phyloP scores from a whole-genome alignment of 129 eudicot genomes.

The Flaveria ramosissima region DNA sequence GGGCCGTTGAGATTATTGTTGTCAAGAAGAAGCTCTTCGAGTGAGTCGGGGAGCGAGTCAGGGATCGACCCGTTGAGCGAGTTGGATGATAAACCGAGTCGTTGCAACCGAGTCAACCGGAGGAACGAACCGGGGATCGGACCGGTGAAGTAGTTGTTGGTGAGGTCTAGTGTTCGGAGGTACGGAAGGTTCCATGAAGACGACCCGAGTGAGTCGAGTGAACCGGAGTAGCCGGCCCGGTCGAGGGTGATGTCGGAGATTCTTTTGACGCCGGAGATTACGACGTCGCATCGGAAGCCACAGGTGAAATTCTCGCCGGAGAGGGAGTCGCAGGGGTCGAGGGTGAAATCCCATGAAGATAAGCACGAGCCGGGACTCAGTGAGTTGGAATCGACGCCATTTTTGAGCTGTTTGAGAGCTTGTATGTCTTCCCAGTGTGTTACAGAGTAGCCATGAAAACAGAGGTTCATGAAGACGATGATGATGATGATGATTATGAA shows the following conservation, averaged over 20 bases:
- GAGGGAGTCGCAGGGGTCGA: constrained; percentile 79
- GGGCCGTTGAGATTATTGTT: constrained; percentile 51
- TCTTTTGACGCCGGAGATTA: constrained; percentile 34
- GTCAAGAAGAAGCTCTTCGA: constrained; percentile 67
- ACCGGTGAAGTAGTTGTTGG: constrained; percentile 69
- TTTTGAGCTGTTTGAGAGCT: constrained; percentile 55
- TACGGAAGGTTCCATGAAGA: constrained; percentile 59
- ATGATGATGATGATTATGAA: background rate
- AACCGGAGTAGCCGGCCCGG: constrained; percentile 75
- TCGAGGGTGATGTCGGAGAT: constrained; percentile 81
- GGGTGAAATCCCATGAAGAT: constrained; percentile 77
- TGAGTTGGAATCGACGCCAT: constrained; percentile 45
- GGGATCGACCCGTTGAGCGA: constrained; percentile 66
- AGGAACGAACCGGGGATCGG: constrained; percentile 60
- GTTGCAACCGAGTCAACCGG: constrained; percentile 48
- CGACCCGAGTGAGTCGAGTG: constrained; percentile 41
- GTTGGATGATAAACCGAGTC: constrained; percentile 61
- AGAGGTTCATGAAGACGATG: background rate
- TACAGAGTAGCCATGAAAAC: constrained; percentile 33
- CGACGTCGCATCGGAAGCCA: constrained; percentile 71
- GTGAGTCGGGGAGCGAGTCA: constrained; percentile 44
- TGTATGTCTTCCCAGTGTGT: constrained; percentile 67
- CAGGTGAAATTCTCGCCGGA: constrained; percentile 67
- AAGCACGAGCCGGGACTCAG: constrained; percentile 67
- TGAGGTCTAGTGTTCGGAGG: constrained; percentile 61